Evolutionary conservation across 1,284 basidiomycete genomes (phyloP).

Genomic region (Agaricales sp.): DNA sequence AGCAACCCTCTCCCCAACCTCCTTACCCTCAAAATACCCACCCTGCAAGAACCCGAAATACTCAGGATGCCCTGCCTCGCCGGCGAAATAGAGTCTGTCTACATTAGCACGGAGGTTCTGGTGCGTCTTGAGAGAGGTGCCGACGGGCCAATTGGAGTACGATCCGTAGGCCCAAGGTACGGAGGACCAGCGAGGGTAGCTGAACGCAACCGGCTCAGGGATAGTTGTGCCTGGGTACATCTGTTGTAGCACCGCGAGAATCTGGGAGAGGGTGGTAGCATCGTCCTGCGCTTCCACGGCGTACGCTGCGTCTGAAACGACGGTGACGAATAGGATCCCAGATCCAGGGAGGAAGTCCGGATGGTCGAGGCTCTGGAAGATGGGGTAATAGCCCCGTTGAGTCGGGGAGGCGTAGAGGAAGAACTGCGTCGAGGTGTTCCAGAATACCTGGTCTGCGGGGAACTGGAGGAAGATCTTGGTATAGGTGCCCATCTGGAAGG

Average conservation of each 20-base stretch:
- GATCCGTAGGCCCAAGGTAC: conserved; percentile 54
- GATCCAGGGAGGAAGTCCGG: conserved; percentile 48
- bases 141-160: conserved; percentile 61
- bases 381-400: conserved; percentile 54
- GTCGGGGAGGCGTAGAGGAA: conserved; percentile 48
- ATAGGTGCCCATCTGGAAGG: conserved; percentile 58
- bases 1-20: neutral
- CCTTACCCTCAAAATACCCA: neutral
- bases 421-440: conserved; percentile 27
- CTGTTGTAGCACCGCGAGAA: conserved; percentile 38
- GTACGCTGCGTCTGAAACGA: conserved; percentile 37
- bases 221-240: conserved; percentile 49
- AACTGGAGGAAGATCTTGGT: conserved; percentile 68
- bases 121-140: conserved; percentile 42
- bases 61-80: conserved; percentile 48
- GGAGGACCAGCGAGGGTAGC: conserved; percentile 44
- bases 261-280: conserved; percentile 36
- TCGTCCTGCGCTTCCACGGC: conserved; percentile 46
- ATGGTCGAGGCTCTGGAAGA: conserved; percentile 65
- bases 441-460: conserved; percentile 15
- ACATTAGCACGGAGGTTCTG: conserved; percentile 50
- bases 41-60: conserved; percentile 33
- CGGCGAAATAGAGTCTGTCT: conserved; percentile 49
- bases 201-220: conserved; percentile 43
- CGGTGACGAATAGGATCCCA: conserved; percentile 53